Conservation (phyloP, 306 rosid species). For the cucumber (Cucumis sativus) region DNA sequence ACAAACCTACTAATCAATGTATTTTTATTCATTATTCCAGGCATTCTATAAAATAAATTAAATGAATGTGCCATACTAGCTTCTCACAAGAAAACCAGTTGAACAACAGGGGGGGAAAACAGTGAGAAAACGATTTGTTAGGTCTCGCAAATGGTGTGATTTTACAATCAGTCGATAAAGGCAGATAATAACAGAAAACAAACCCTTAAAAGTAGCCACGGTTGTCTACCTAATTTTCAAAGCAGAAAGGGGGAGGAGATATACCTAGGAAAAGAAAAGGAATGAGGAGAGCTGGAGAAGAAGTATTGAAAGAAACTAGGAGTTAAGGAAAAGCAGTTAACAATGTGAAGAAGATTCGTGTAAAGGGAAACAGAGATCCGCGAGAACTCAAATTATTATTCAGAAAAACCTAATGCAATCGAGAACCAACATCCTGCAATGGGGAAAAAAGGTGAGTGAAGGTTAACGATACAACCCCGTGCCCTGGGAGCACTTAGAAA, state of each 20-base stretch:
- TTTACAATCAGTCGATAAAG: neutral
- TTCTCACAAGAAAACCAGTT: conserved; percentile 6
- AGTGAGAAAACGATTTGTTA: neutral
- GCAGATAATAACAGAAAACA: neutral
- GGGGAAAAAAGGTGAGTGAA: conserved; percentile 10
- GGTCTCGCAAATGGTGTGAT: neutral
- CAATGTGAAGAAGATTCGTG: neutral
- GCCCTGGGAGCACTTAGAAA: neutral
- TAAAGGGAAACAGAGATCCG: neutral
- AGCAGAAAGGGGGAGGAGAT: neutral
- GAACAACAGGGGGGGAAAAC: conserved; percentile 1
- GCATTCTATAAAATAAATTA: conserved; percentile 1
- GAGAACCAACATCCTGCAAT: neutral
- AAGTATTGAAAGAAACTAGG: neutral
- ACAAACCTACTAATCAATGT: neutral
- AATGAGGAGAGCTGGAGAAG: neutral
- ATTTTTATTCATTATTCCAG: neutral
- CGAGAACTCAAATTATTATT: neutral
- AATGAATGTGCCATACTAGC: neutral
- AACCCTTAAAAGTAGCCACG: neutral
- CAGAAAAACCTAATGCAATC: neutral
- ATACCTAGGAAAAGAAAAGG: neutral
- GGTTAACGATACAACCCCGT: neutral
- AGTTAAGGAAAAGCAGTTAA: neutral
- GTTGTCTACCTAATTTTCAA: neutral